Evolutionary conservation across 495 filamentous ascomycete genomes (phyloP), one percentile per base, ranked within the genome.

Genomic region (Bombardia bombarda): DNA sequence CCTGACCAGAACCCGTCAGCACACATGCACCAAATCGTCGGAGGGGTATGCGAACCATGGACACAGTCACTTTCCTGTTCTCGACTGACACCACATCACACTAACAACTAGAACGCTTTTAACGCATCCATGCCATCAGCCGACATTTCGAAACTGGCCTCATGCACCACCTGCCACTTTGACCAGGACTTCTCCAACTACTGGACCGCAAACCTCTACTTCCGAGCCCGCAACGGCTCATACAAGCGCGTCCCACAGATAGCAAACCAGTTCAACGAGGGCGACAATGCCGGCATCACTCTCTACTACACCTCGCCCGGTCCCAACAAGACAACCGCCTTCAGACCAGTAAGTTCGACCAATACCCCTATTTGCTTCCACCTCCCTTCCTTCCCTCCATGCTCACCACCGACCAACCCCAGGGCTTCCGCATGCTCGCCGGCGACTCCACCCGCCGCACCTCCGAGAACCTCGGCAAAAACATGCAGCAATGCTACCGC

Each of bases 291-390:
- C 18, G 65, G 65, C 4, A 57, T 67, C 35, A 65, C 62, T 0
- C 51, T 68, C n/a, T 68, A 68, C 48, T 68, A 68, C 46, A 63
- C 59, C 32, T 51, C 56, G 10, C 58, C 65, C 12, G 57, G 55
- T 13, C 45, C 53, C 36, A 58, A 56, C 37, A 41, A 49, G 26
- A 58, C 59, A 30, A 65, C 63, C 1, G 63, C 65, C 10, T 68
- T 68, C 42, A 59, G 52, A 38, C 58, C 58, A 38, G 55, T 58
- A 46, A 26, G 47, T 47, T 9, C 14, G 13, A 32, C 46, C 30
- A 46, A 46, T 0, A n/a, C n/a, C n/a, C n/a, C n/a, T n/a, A n/a
- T n/a, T n/a, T n/a, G n/a, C n/a, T n/a, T 42, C 43, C 18, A 41
- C 47, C 14, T 9, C 2, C 5, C 6, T 14, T 33, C 7, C 8